Evolutionary conservation across 139 green algal genomes (phyloP).

Genomic region (Pseudopediastrum boryanum): DNA sequence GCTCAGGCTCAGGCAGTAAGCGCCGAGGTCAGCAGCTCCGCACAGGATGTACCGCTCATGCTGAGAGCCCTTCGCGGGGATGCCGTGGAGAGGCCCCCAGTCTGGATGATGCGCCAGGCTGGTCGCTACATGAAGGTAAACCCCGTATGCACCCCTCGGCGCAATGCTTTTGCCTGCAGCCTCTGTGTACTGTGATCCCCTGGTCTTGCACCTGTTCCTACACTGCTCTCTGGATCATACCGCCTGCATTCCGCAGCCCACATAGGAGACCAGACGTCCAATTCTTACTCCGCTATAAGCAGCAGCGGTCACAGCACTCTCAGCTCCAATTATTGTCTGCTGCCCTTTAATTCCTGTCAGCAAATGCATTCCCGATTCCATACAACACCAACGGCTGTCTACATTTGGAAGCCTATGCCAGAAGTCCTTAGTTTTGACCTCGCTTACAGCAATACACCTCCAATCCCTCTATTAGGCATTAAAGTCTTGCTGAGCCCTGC

Average conservation of each 20-base stretch:
- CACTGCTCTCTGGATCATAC: not conserved
- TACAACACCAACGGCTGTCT: no score
- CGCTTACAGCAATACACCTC: not conserved
- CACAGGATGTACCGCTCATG: constrained; percentile 66
- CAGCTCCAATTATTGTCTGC: no score
- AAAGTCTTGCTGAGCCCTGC: not conserved
- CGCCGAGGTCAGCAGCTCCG: constrained; percentile 7
- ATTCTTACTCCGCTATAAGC: not conserved
- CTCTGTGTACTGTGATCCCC: not conserved
- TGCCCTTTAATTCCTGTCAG: no score
- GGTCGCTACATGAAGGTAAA: constrained; percentile 93
- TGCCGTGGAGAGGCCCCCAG: constrained; percentile 82
- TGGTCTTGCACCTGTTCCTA: not conserved
- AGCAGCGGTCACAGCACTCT: not conserved
- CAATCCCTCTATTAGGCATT: not conserved
- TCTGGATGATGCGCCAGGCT: constrained; percentile 99
- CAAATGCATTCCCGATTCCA: no score
- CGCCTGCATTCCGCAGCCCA: not conserved
- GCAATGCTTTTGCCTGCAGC: no score
- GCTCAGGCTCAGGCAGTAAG: constrained; percentile 20
- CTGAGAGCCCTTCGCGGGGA: constrained; percentile 84
- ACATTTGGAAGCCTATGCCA: not conserved
- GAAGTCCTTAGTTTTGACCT: not conserved
- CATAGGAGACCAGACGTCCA: not conserved
- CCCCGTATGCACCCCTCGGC: not conserved